phyloP scores from a whole-genome alignment of 2,329 filamentous ascomycete genomes.

The Delphinella strobiligena region DNA sequence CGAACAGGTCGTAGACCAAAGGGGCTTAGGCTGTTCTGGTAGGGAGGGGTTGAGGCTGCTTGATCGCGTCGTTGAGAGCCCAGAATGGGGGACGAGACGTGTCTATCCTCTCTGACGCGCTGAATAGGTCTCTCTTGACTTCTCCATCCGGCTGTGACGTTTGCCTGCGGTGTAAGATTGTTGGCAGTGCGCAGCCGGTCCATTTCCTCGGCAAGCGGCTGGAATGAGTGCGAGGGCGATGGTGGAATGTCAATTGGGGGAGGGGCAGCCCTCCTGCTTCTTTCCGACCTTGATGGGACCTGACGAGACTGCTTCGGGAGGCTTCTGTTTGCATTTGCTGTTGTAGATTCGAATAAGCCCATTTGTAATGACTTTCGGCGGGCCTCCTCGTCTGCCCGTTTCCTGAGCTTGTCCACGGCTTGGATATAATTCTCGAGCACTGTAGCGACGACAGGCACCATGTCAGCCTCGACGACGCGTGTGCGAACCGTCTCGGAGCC shows the following conservation, averaged over 20 bases:
- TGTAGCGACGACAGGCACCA: constrained; percentile 97
- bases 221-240: constrained; percentile 5
- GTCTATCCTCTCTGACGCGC: constrained; percentile 9
- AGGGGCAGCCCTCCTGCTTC: constrained; percentile 60
- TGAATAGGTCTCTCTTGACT: background rate
- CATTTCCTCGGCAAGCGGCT: background rate
- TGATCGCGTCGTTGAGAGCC: constrained; percentile 13
- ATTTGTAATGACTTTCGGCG: constrained; percentile 2
- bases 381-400: constrained; percentile 31
- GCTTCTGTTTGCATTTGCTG: constrained; percentile 2
- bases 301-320: background rate
- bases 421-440: constrained; percentile 98
- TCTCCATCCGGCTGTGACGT: background rate
- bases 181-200: constrained; percentile 1
- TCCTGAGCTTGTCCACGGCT: constrained; percentile 81
- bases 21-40: constrained; percentile 16
- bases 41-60: constrained; percentile 17
- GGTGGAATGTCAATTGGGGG: constrained; percentile 73
- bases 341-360: constrained; percentile 1
- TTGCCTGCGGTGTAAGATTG: background rate
- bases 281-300: constrained; percentile 22
- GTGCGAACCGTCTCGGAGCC: constrained; percentile 91
- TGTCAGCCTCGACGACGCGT: constrained; percentile 92
- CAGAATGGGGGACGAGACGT: constrained; percentile 18
- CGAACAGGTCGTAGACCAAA: constrained; percentile 68